A percentile compares a stretch with the other conserved stretches of the same genome.
Conservation (phyloP, 2,329 filamentous ascomycete genomes). For the Corinectria fuckeliana region DNA sequence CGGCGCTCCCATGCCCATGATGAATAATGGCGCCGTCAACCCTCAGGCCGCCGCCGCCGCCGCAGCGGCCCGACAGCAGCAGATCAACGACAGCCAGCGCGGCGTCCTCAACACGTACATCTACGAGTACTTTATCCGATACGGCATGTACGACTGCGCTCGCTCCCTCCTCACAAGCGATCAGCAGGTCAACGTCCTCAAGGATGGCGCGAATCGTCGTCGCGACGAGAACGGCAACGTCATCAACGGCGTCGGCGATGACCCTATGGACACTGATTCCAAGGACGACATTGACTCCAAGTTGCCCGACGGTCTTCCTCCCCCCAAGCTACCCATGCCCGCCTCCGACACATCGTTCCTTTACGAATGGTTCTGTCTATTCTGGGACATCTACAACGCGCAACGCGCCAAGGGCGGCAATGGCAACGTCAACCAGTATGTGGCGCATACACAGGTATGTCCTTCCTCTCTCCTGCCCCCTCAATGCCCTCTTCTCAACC, state of each 20-base stretch:
- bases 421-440: constrained; percentile 74
- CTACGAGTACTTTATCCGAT: constrained; percentile 89
- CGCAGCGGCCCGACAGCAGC: constrained; percentile 47
- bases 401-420: constrained; percentile 74
- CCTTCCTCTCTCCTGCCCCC: constrained; percentile 38
- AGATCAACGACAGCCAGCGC: constrained; percentile 55
- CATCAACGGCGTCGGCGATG: constrained; percentile 72
- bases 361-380: constrained; percentile 97
- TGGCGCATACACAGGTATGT: constrained; percentile 80
- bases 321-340: constrained; percentile 70
- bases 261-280: constrained; percentile 81
- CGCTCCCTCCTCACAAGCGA: constrained; percentile 73
- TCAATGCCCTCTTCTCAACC: constrained; percentile 21
- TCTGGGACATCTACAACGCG: constrained; percentile 94
- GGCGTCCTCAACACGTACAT: constrained; percentile 82
- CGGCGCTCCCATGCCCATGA: constrained; percentile 66
- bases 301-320: constrained; percentile 80
- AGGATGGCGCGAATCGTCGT: constrained; percentile 72
- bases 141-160: constrained; percentile 84
- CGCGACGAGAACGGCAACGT: constrained; percentile 72
- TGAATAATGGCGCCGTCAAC: constrained; percentile 62
- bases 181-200: constrained; percentile 69
- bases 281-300: constrained; percentile 80
- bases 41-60: constrained; percentile 43
- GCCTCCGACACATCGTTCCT: constrained; percentile 80